Evolutionary conservation across 768 basidiomycete genomes (phyloP).

Genomic region (Melanogaster broomeanus): DNA sequence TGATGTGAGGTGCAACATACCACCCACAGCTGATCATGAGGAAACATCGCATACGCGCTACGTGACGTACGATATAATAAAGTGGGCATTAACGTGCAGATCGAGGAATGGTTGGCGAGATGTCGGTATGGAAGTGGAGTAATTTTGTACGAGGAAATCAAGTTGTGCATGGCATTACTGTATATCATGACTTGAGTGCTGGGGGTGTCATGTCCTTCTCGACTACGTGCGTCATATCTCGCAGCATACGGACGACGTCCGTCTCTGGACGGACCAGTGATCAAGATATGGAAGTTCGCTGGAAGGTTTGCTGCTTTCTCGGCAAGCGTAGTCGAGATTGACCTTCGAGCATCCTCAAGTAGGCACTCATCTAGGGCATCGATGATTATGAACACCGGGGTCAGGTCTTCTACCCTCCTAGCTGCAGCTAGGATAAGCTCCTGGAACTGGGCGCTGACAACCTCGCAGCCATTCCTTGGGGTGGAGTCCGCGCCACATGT

Average conservation of each 20-base stretch:
- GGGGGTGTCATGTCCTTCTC: background rate
- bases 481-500: background rate
- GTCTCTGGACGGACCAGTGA: slow-evolving; percentile 34
- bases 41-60: too few relatives aligned
- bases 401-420: slow-evolving; percentile 3
- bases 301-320: slow-evolving; percentile 44
- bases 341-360: slow-evolving; percentile 1
- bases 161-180: too few relatives aligned
- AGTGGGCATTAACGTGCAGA: too few relatives aligned
- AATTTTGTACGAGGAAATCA: background rate
- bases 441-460: slow-evolving; percentile 25
- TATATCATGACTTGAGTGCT: background rate
- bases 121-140: too few relatives aligned
- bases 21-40: too few relatives aligned
- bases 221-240: slow-evolving; percentile 9
- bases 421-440: slow-evolving; percentile 19
- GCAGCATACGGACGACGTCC: slow-evolving; percentile 20
- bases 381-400: slow-evolving; percentile 25
- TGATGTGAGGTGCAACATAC: too few relatives aligned
- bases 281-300: slow-evolving; percentile 37
- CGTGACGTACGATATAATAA: too few relatives aligned
- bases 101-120: too few relatives aligned
- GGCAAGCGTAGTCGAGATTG: slow-evolving; percentile 29
- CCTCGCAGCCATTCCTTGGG: background rate
- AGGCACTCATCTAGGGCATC: slow-evolving; percentile 26